Evolutionary conservation across 1,284 basidiomycete genomes (phyloP).

Genomic region (Pterulicium gracile): DNA sequence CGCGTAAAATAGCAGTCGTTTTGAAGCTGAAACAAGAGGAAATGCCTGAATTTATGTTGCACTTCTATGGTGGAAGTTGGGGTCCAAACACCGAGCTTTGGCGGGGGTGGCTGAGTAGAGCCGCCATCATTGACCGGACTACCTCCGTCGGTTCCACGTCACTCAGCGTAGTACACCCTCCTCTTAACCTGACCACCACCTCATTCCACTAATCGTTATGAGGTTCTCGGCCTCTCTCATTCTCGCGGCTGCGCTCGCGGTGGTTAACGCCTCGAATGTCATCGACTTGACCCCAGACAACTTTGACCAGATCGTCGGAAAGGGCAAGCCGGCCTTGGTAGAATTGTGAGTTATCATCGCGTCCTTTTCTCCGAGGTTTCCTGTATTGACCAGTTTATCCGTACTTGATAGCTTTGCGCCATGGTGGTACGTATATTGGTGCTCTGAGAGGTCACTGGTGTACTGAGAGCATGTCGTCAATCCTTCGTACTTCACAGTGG

Average conservation of each 20-base stretch:
- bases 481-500: slow-evolving; percentile 51
- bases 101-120: too few relatives aligned
- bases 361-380: slow-evolving; percentile 3
- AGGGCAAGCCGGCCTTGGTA: slow-evolving; percentile 75
- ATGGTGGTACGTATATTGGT: slow-evolving; percentile 55
- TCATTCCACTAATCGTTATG: slow-evolving; percentile 35
- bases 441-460: neutral
- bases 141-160: too few relatives aligned
- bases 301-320: slow-evolving; percentile 68
- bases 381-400: slow-evolving; percentile 3
- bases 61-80: too few relatives aligned
- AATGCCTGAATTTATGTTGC: too few relatives aligned
- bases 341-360: slow-evolving; percentile 67
- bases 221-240: slow-evolving; percentile 48
- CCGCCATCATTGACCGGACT: too few relatives aligned
- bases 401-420: slow-evolving; percentile 53
- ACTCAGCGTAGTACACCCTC: slow-evolving; percentile 1
- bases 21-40: too few relatives aligned
- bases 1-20: too few relatives aligned
- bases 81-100: too few relatives aligned
- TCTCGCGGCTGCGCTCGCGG: slow-evolving; percentile 41
- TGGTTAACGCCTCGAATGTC: slow-evolving; percentile 69
- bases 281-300: slow-evolving; percentile 67
- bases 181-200: slow-evolving; percentile 5
- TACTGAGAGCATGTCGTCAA: too few relatives aligned